Base-by-base conservation (phyloP, 257 asterid genomes). In the Linaria vulgaris region DNA sequence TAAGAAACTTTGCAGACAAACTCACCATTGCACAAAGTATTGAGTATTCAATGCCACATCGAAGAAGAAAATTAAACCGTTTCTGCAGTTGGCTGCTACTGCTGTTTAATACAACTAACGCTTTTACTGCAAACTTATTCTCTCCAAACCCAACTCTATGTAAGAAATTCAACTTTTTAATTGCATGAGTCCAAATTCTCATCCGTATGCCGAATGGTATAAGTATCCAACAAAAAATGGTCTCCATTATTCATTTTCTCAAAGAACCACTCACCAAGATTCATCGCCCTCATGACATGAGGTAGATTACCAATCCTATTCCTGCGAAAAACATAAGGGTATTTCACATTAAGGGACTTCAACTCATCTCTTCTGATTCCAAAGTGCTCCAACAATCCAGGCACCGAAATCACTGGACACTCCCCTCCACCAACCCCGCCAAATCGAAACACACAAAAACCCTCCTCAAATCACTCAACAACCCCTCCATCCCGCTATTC, bases 181-280 rank as follows among this genome's bases (percentile, higher is more conserved):
- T 48, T 12, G 43, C 44, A 54, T 80, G 65, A 3, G 53, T 87
- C 83, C 74, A 70, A 24, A 44, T 54, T 72, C 57, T 73, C 89
- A 25, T 68, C 74, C 3, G 25, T 30, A 57, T 27, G 24, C 38
- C 69, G 6, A 66, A 71, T 61, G 17, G 64, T 14, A 65, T 80
- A 84, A 57, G 79, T 64, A 24, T 27, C 43, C 56, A 84, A 76
- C 64, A 80, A 70, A 41, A 44, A 34, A 30, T 71, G 86, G 69
- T 78, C 70, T 60, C 85, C 84, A 21, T 54, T 66, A 69, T 64
- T 85, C 72, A 87, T 31, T 61, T 50, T 73, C 39, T 76, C 71
- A 30, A 84, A 87, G 79, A 87, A 87, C 95, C 95, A 87, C 22
- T 76, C 78, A 21, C 70, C 66, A n/a, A 84, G 84, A 67, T 80